Percentiles rank a stretch among this genome's conserved stretches.
Evolutionary conservation across 208 protist genomes (phyloP).

Genomic region (Trypanosoma avium): DNA sequence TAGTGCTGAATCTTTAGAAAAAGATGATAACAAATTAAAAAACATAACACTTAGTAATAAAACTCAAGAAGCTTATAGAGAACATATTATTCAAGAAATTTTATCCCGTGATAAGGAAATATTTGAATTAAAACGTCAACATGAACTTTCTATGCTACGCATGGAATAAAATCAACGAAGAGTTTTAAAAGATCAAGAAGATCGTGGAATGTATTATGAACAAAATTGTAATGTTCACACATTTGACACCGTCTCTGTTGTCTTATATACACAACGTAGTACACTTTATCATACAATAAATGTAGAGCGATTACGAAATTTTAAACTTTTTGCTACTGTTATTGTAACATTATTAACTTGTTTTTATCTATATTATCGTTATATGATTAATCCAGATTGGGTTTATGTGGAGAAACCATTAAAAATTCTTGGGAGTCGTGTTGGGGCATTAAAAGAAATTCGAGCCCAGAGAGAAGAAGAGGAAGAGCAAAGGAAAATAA

Average conservation of each 20-base stretch:
- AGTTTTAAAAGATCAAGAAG: conserved; percentile 85
- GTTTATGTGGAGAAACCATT: conserved; percentile 76
- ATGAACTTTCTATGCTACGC: conserved; percentile 90
- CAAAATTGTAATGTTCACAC: conserved; percentile 91
- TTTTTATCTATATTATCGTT: conserved; percentile 83
- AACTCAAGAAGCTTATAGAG: conserved; percentile 28
- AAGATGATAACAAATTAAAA: neutral
- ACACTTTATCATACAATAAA: conserved; percentile 89
- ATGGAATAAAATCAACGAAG: conserved; percentile 84
- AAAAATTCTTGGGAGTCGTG: conserved; percentile 68
- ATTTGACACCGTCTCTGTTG: conserved; percentile 86
- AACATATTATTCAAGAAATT: conserved; percentile 72
- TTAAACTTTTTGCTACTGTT: conserved; percentile 78
- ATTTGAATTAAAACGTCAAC: conserved; percentile 88
- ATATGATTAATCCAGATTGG: conserved; percentile 88
- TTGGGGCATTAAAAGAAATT: conserved; percentile 59
- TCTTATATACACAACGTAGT: conserved; percentile 83
- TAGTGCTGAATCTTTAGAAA: neutral
- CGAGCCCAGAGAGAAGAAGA: conserved; percentile 43
- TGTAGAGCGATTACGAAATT: conserved; percentile 78
- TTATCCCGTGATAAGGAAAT: conserved; percentile 85
- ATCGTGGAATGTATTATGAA: conserved; percentile 90
- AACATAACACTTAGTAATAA: neutral
- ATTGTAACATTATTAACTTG: conserved; percentile 60
- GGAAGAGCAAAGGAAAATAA: conserved; percentile 33